Percentiles rank a stretch among this genome's conserved stretches.
phyloP scores from a whole-genome alignment of 441 rosid species.

The Geranium incanum region DNA sequence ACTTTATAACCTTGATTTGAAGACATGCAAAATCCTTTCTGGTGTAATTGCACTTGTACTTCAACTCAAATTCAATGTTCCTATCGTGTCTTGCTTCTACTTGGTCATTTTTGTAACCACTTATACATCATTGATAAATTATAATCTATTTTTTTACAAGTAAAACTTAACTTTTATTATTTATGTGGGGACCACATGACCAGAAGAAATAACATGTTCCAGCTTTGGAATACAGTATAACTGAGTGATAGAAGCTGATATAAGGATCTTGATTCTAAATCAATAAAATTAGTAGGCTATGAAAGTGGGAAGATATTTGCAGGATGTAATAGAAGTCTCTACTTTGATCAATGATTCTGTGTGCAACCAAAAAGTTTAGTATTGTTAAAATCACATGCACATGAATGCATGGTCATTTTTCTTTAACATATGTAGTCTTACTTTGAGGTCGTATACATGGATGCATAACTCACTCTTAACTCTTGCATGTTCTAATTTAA shows the following conservation, averaged over 20 bases:
- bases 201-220: background rate
- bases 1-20: background rate
- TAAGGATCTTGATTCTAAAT: conserved; percentile 1
- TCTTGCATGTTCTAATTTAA: background rate
- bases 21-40: background rate
- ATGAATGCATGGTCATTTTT: background rate
- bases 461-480: background rate
- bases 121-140: background rate
- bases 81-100: background rate
- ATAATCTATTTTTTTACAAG: background rate
- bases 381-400: conserved; percentile 1
- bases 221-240: background rate
- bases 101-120: background rate
- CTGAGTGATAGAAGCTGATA: background rate
- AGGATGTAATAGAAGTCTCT: background rate
- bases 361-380: background rate
- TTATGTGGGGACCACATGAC: background rate
- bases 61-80: background rate
- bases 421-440: background rate
- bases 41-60: background rate
- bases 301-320: background rate
- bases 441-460: background rate
- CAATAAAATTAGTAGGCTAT: conserved; percentile 6
- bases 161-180: background rate
- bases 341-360: background rate